Evolutionary conservation across 2,329 filamentous ascomycete species (phyloP).

Genomic region (Talaromyces islandicus): DNA sequence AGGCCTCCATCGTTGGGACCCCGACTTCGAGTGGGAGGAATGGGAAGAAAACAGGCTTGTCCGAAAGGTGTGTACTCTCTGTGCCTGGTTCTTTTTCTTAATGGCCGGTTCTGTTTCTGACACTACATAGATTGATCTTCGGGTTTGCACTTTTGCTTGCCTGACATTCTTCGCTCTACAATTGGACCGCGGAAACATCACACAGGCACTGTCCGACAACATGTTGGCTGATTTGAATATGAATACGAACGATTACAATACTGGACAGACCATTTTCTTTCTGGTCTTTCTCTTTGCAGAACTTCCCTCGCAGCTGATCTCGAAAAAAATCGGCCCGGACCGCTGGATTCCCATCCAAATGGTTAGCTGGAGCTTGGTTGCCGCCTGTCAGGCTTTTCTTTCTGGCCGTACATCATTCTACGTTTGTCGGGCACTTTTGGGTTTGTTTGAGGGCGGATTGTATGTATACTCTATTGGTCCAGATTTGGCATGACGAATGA

Average conservation of each 20-base stretch:
- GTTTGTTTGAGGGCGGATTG: slow-evolving; percentile 50
- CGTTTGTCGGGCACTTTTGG: slow-evolving; percentile 41
- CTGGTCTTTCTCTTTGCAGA: slow-evolving; percentile 38
- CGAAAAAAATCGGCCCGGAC: slow-evolving; percentile 48
- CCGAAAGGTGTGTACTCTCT: slow-evolving; percentile 23
- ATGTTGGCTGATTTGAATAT: slow-evolving; percentile 47
- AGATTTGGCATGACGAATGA: background rate
- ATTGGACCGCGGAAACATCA: slow-evolving; percentile 58
- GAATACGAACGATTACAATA: slow-evolving; percentile 44
- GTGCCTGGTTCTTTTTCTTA: background rate
- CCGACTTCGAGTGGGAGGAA: slow-evolving; percentile 39
- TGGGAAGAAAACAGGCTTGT: slow-evolving; percentile 38
- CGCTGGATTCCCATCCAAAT: slow-evolving; percentile 56
- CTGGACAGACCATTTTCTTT: slow-evolving; percentile 36
- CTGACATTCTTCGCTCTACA: slow-evolving; percentile 61
- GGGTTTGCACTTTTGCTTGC: slow-evolving; percentile 41
- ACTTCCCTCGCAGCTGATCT: slow-evolving; percentile 51
- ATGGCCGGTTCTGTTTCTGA: background rate
- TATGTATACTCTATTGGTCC: slow-evolving; percentile 47
- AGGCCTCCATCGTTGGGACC: slow-evolving; percentile 45
- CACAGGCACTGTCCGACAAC: slow-evolving; percentile 57
- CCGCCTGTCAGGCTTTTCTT: slow-evolving; percentile 46
- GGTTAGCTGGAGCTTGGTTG: slow-evolving; percentile 51
- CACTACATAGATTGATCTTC: slow-evolving; percentile 31
- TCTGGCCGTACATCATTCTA: slow-evolving; percentile 40